Base-by-base conservation (phyloP, 768 basidiomycete genomes). In the Pleurotus tuoliensis region DNA sequence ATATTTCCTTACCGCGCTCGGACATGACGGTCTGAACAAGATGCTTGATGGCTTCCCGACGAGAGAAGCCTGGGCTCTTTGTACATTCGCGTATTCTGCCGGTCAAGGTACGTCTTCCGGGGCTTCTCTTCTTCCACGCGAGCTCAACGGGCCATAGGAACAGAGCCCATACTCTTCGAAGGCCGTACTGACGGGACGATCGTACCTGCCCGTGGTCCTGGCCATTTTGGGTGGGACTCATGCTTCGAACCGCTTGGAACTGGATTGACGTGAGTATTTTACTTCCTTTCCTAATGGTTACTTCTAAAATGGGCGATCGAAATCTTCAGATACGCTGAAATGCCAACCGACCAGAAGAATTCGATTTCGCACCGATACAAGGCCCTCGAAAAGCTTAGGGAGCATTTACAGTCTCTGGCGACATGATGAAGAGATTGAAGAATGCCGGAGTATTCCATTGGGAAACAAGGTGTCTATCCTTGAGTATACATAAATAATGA, bases 81-180 rank as follows among this genome's bases (percentile, higher is more conserved):
- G 96, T 72, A 98, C 97, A 1, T 98, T 98, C 63, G 96, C 95
- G 5, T 98, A 97, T 68, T 90, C 88, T 39, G 76, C 87, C 0
- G 93, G 94, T 0, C 93, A 94, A 22, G 86, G 83, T 67, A 63
- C 24, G 58, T 22, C 34, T 56, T 16, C 3, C 44, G n/a, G 24
- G 25, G 6, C 30, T 25, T 61, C 16, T 13, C n/a, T 46, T 59
- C 8, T 57, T 2, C 15, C 8, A 25, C 9, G 38, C 41, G 13
- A 12, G 30, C 12, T 49, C 43, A 39, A 12, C 13, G 45, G 11
- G 13, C 47, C 2, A 16, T 46, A 73, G 83, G 81, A 4, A 70
- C 81, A 2, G 87, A 92, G 57, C 92, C 93, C 0, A 74, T 94
- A 47, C 69, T 80, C 24, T 80, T 80, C 51, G 95, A 97, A 65